Evolutionary conservation across 805 yeast genomes (phyloP).

Genomic region (Candida orba): DNA sequence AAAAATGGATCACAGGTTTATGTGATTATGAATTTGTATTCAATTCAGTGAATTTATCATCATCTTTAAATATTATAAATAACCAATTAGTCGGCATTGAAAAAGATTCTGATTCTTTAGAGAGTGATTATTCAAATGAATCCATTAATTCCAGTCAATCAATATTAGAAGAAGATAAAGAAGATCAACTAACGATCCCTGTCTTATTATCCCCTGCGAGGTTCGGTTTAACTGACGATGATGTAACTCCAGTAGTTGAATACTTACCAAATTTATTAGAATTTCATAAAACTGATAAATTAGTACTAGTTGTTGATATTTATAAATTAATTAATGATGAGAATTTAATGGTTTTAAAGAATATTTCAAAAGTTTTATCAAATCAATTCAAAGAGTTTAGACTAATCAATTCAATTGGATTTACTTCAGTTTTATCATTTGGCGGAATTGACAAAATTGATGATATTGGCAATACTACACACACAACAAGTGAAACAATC

Average conservation of each 20-base stretch:
- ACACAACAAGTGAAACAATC: neutral
- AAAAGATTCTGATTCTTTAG: too few relatives aligned
- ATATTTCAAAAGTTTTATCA: conserved; percentile 17
- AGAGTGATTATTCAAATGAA: neutral
- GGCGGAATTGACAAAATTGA: conserved; percentile 3
- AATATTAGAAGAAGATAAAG: neutral
- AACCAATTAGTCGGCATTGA: neutral
- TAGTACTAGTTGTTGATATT: conserved; percentile 17
- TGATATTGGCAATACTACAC: neutral
- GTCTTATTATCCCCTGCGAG: conserved; percentile 17
- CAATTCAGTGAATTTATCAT: conserved; percentile 24
- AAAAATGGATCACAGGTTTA: conserved; percentile 36
- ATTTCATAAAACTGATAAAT: conserved; percentile 10
- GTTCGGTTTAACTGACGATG: conserved; percentile 7
- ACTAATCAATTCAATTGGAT: conserved; percentile 12
- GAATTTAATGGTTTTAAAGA: conserved; percentile 10
- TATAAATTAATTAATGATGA: conserved; percentile 5
- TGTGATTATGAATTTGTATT: conserved; percentile 28
- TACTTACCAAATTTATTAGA: neutral
- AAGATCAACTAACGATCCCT: conserved; percentile 15
- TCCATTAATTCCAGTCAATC: neutral
- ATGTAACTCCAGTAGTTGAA: conserved; percentile 7
- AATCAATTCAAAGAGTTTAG: conserved; percentile 10
- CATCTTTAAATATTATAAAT: conserved; percentile 21
- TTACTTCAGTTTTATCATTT: conserved; percentile 3